Evolutionary conservation across 176 grass and related monocot genomes (phyloP).

Genomic region (Puccinellia tenuiflora): DNA sequence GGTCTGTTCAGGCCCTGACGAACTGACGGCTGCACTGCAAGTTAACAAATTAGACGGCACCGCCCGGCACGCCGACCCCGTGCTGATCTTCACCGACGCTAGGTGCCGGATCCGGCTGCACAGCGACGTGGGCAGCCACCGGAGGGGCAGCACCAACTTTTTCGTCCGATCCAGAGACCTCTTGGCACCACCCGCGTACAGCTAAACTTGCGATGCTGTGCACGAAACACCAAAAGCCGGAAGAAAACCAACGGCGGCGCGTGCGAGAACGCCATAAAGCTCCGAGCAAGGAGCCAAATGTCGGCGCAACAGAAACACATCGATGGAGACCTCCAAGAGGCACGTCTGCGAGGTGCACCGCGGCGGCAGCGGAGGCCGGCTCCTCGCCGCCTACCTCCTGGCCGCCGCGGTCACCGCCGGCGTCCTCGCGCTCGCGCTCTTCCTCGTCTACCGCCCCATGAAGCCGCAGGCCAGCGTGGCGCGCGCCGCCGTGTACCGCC

Average conservation of each 20-base stretch:
- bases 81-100: background rate
- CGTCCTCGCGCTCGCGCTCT: slow-evolving; percentile 29
- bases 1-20: background rate
- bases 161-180: background rate
- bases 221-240: background rate
- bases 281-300: background rate
- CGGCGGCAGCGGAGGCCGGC: background rate
- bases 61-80: background rate
- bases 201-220: background rate
- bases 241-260: background rate
- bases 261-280: background rate
- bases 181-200: background rate
- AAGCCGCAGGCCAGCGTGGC: slow-evolving; percentile 52
- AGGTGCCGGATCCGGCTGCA: background rate
- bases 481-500: slow-evolving; percentile 39
- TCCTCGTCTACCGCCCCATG: slow-evolving; percentile 52
- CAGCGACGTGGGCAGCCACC: background rate
- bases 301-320: background rate
- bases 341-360: slow-evolving; percentile 22
- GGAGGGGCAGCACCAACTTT: background rate
- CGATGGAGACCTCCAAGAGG: slow-evolving; percentile 28
- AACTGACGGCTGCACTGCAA: background rate
- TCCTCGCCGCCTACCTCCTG: slow-evolving; percentile 11
- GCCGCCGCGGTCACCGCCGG: background rate
- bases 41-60: background rate